Evolutionary conservation across 805 yeast species (phyloP).

Genomic region (Huiozyma naganishii): DNA sequence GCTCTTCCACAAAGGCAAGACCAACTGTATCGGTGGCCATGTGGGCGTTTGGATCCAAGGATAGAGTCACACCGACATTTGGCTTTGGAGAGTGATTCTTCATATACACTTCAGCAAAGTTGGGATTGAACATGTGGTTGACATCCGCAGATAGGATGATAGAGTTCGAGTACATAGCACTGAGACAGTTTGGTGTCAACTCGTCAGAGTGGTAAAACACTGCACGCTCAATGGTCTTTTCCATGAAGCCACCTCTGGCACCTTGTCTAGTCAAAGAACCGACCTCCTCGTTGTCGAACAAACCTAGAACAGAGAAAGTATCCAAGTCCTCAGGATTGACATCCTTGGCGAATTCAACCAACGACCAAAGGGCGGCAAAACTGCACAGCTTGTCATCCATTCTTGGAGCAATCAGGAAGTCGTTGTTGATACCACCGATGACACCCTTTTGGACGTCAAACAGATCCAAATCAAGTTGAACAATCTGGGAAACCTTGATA

Average conservation of each 20-base stretch:
- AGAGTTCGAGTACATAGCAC: conserved; percentile 56
- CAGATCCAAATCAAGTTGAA: conserved; percentile 65
- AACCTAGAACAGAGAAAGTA: conserved; percentile 47
- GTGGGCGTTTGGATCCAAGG: conserved; percentile 70
- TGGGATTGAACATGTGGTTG: conserved; percentile 72
- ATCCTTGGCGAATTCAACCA: conserved; percentile 36
- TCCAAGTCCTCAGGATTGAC: conserved; percentile 32
- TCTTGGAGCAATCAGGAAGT: conserved; percentile 73
- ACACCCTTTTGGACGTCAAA: conserved; percentile 75
- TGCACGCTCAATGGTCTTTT: conserved; percentile 50
- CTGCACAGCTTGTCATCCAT: conserved; percentile 79
- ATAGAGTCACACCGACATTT: conserved; percentile 61
- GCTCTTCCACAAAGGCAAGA: conserved; percentile 54
- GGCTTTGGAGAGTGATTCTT: conserved; percentile 75
- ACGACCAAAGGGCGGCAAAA: conserved; percentile 54
- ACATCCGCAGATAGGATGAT: conserved; percentile 79
- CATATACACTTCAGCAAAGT: conserved; percentile 54
- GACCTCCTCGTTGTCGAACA: conserved; percentile 75
- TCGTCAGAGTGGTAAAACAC: conserved; percentile 22
- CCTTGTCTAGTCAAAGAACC: conserved; percentile 78
- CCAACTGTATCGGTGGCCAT: conserved; percentile 78
- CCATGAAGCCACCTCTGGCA: conserved; percentile 66
- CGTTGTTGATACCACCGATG: conserved; percentile 67
- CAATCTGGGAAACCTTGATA: conserved; percentile 48
- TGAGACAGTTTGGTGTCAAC: conserved; percentile 14